phyloP scores from a whole-genome alignment of 2,329 filamentous ascomycete species.

The Sclerotinia minor region DNA sequence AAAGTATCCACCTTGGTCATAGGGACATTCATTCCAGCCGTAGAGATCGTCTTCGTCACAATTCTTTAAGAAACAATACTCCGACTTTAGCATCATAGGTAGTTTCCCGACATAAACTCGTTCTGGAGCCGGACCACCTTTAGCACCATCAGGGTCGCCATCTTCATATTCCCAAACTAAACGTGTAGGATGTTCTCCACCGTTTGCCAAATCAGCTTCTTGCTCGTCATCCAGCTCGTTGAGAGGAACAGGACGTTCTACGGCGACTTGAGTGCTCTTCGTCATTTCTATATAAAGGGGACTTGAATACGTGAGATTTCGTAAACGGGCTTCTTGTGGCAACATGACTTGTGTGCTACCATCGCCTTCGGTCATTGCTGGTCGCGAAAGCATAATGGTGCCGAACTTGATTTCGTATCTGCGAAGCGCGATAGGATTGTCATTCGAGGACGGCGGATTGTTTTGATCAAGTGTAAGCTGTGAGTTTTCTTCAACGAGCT shows the following conservation, averaged over 20 bases:
- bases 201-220: slow-evolving; percentile 54
- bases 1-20: slow-evolving; percentile 98
- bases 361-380: slow-evolving; percentile 90
- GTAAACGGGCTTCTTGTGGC: slow-evolving; percentile 91
- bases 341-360: slow-evolving; percentile 82
- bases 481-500: slow-evolving; percentile 89
- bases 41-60: slow-evolving; percentile 85
- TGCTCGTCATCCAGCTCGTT: slow-evolving; percentile 69
- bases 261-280: slow-evolving; percentile 79
- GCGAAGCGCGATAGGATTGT: slow-evolving; percentile 79
- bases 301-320: slow-evolving; percentile 93
- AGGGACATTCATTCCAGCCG: slow-evolving; percentile 92
- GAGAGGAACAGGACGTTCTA: slow-evolving; percentile 68
- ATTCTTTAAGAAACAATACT: slow-evolving; percentile 86
- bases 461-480: slow-evolving; percentile 92
- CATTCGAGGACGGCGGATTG: slow-evolving; percentile 72
- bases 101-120: slow-evolving; percentile 90
- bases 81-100: slow-evolving; percentile 97
- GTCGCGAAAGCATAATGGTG: slow-evolving; percentile 82
- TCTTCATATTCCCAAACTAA: slow-evolving; percentile 61
- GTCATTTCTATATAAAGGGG: slow-evolving; percentile 87
- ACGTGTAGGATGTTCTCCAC: slow-evolving; percentile 58
- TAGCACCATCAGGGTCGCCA: slow-evolving; percentile 46
- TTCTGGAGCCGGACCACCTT: slow-evolving; percentile 48
- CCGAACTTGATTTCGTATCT: slow-evolving; percentile 96